A percentile compares a stretch with the other conserved stretches of the same genome.
These are phyloP conservation scores for Salix koriyanagi DNA, from an alignment of 345 rosid genomes.

Conservation along the genomic window DNA sequence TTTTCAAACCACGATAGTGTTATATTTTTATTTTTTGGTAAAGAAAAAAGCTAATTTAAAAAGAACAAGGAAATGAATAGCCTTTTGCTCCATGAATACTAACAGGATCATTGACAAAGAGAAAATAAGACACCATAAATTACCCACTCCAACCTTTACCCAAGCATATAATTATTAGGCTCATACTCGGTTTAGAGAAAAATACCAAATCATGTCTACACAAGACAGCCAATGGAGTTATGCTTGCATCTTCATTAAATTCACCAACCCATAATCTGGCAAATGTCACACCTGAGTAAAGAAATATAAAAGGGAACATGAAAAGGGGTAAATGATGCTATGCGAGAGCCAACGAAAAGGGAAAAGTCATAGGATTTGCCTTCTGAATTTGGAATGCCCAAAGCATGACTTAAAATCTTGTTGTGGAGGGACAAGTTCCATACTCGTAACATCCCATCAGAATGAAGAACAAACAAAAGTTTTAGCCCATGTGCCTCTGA, in stretches of 20 bases:
- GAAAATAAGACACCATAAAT: too few species aligned
- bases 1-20: too few species aligned
- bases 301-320: constrained; percentile 16
- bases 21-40: too few species aligned
- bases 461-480: constrained; percentile 58
- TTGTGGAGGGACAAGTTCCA: constrained; percentile 59
- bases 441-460: constrained; percentile 59
- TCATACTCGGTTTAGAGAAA: constrained; percentile 4
- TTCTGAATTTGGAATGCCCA: constrained; percentile 44
- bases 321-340: not conserved
- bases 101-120: too few species aligned
- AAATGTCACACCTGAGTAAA: constrained; percentile 48
- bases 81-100: too few species aligned
- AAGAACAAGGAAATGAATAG: too few species aligned
- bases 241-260: constrained; percentile 34
- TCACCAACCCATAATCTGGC: constrained; percentile 71
- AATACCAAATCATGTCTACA: constrained; percentile 50
- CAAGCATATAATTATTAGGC: not conserved
- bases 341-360: not conserved
- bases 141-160: not conserved
- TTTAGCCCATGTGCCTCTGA: constrained; percentile 44
- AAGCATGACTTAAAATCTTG: constrained; percentile 53
- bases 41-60: too few species aligned
- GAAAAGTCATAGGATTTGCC: constrained; percentile 40
- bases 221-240: constrained; percentile 66